These are phyloP conservation scores for Colletotrichum sojae DNA, from an alignment of 2,329 filamentous ascomycete species.

Conservation along the genomic window DNA sequence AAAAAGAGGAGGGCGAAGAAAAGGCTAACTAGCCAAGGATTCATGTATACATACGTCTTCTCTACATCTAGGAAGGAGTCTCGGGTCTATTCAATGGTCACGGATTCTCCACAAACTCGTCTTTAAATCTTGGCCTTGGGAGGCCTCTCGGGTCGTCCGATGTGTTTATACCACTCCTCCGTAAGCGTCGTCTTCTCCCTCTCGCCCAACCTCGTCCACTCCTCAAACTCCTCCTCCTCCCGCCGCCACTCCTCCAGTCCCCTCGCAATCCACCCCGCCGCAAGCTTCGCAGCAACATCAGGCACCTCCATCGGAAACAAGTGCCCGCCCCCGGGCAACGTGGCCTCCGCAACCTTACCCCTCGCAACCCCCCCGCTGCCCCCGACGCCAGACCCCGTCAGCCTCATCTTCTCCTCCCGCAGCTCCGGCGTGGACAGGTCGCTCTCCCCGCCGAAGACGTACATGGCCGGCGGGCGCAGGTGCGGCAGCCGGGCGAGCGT, in stretches of 20 bases:
- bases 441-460: conserved; percentile 76
- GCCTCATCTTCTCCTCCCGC: conserved; percentile 69
- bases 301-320: conserved; percentile 88
- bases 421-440: conserved; percentile 66
- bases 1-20: conserved; percentile 44
- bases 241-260: conserved; percentile 71
- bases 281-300: conserved; percentile 72
- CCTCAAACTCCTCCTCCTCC: conserved; percentile 70
- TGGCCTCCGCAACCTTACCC: conserved; percentile 77
- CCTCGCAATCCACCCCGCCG: conserved; percentile 68
- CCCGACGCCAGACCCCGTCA: conserved; percentile 76
- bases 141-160: conserved; percentile 48
- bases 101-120: no score
- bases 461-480: conserved; percentile 76
- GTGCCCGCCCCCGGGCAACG: conserved; percentile 79
- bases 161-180: conserved; percentile 70
- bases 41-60: conserved; percentile 24
- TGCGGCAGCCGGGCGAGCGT: conserved; percentile 71
- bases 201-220: conserved; percentile 65
- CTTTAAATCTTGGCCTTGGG: conserved; percentile 41
- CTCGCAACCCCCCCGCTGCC: conserved; percentile 76
- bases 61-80: conserved; percentile 29
- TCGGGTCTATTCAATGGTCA: neutral
- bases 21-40: conserved; percentile 28
- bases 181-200: conserved; percentile 70